Percentiles rank a stretch among this genome's conserved stretches.
These are phyloP conservation scores for Naganishia antarctica DNA, from an alignment of 768 basidiomycete genomes.

Conservation along the genomic window DNA sequence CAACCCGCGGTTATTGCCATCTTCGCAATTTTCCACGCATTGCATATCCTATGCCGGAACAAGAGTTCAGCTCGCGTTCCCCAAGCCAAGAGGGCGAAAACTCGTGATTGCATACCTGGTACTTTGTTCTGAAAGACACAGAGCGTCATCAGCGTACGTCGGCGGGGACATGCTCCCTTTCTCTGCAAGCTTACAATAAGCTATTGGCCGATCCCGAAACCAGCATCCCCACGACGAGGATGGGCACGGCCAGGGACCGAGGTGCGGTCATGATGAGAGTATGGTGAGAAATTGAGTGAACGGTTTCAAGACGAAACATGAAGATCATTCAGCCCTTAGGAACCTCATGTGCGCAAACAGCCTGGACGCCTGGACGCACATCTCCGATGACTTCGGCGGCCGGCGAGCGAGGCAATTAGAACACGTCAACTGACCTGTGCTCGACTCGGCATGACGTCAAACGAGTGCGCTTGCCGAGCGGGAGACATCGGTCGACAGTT, in stretches of 20 bases:
- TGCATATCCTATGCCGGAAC: slow-evolving; percentile 67
- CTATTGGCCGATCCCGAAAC: slow-evolving; percentile 54
- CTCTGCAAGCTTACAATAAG: slow-evolving; percentile 29
- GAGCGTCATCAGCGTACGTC: slow-evolving; percentile 68
- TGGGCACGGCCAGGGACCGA: slow-evolving; percentile 21
- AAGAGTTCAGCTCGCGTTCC: too few relatives aligned
- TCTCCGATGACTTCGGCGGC: too few relatives aligned
- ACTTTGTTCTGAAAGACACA: slow-evolving; percentile 39
- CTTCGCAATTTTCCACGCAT: slow-evolving; percentile 87
- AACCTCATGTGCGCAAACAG: too few relatives aligned
- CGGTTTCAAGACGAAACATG: background rate
- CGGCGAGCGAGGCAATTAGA: too few relatives aligned
- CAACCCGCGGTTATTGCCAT: slow-evolving; percentile 61
- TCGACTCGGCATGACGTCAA: too few relatives aligned
- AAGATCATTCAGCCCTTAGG: too few relatives aligned
- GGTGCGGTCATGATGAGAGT: slow-evolving; percentile 12
- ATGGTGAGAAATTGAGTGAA: too few relatives aligned
- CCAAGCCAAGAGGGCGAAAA: too few relatives aligned
- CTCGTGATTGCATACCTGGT: slow-evolving; percentile 28
- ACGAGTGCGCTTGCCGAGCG: too few relatives aligned
- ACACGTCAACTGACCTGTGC: too few relatives aligned
- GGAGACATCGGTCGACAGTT: too few relatives aligned
- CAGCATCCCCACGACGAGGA: slow-evolving; percentile 89
- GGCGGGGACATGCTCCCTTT: slow-evolving; percentile 55
- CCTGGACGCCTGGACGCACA: too few relatives aligned